Evolutionary conservation across 768 basidiomycete species (phyloP), one percentile per base, ranked within the genome.

Genomic region (Serendipita sp.): DNA sequence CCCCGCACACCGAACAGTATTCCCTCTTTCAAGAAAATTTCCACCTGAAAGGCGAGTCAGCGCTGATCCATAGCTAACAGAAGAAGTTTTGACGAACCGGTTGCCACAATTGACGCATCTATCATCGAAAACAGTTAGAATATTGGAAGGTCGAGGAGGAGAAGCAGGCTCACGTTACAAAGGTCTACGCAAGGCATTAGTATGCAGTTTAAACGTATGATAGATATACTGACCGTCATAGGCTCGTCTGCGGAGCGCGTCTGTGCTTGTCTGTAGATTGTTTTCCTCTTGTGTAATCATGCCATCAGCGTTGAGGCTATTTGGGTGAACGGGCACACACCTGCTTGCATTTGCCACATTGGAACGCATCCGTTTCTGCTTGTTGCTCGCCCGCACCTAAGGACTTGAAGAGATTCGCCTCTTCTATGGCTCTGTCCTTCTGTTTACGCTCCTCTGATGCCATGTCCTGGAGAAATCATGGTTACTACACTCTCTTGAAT

Each of bases 231-330:
- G 72, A 89, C 87, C 2, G 95, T 97, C 94, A 98, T 97, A 27
- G 95, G 94, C 75, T 97, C 96, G 76, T 98, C 96, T 5, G 96
- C 95, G 71, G 90, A 92, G 64, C 96, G 82, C 5, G 96, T 99
- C 73, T 99, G 96, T 69, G 91, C 91, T 77, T 98, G 93, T 68
- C 91, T 87, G 70, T 96, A 97, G 50, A 87, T 82, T 69, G 91
- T 90, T 76, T 92, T 91, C 69, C 87, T 77, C 86, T 87, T 66
- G 18, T 44, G 44, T 16, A 31, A 45, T 65, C 23, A 23, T 44
- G 2, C 48, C 40, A 66, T n/a, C 5, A 36, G 60, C 34, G 62
- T n/a, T 5, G 40, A 6, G 40, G 40, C 5, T 40, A 13, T 40
- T 13, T 13, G 13, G 5, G 40, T 40, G 13, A 63, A 11, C 16